Conservation (phyloP, 2,329 filamentous ascomycete species). For the Reticulascus tulasneorum region DNA sequence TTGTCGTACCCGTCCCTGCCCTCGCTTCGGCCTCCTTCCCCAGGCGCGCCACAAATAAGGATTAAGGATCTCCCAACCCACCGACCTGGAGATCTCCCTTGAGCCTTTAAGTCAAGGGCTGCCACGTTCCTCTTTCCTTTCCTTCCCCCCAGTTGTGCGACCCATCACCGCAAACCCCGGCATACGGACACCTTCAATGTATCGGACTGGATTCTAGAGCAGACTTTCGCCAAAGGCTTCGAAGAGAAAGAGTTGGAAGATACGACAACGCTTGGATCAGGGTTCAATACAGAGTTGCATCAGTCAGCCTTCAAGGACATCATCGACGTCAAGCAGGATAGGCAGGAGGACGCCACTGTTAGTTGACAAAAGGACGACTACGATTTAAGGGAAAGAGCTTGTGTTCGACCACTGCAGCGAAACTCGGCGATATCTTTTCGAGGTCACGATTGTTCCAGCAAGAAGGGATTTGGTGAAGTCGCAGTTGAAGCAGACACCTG, state of each 20-base stretch:
- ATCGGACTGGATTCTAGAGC: slow-evolving; percentile 14
- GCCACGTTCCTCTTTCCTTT: slow-evolving; percentile 8
- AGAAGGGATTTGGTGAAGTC: too few relatives aligned
- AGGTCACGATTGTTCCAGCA: too few relatives aligned
- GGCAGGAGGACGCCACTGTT: too few relatives aligned
- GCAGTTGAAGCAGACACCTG: too few relatives aligned
- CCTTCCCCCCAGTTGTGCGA: slow-evolving; percentile 10
- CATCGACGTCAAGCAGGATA: too few relatives aligned
- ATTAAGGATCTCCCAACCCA: slow-evolving; percentile 14
- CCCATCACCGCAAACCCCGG: slow-evolving; percentile 9
- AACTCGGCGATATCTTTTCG: too few relatives aligned
- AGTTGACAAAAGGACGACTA: too few relatives aligned
- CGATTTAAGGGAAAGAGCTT: too few relatives aligned
- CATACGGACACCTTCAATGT: slow-evolving; percentile 12
- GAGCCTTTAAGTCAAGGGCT: slow-evolving; percentile 5
- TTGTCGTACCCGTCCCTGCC: slow-evolving; percentile 10
- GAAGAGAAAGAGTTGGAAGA: neutral
- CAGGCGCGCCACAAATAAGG: slow-evolving; percentile 14
- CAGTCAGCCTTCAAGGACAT: too few relatives aligned
- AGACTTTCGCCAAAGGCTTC: slow-evolving; percentile 3
- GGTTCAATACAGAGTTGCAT: too few relatives aligned
- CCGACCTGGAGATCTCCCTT: slow-evolving; percentile 9
- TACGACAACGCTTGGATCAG: too few relatives aligned
- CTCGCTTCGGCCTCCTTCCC: slow-evolving; percentile 6
- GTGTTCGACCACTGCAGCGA: too few relatives aligned